These are phyloP conservation scores for Lipomyces lipofer DNA, from an alignment of 805 yeast genomes.

Conservation along the genomic window DNA sequence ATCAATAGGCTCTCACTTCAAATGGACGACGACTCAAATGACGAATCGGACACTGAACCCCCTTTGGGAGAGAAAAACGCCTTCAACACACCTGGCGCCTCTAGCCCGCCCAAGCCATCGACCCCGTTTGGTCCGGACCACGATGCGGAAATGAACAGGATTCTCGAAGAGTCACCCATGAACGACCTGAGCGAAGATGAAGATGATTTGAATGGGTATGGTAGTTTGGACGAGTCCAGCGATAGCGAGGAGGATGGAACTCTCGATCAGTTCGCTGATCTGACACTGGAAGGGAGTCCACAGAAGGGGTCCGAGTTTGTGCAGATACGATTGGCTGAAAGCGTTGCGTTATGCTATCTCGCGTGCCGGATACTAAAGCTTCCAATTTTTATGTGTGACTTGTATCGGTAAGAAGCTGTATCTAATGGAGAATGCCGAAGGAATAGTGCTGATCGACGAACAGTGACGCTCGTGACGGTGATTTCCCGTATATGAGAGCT, in stretches of 20 bases:
- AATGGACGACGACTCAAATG: slow-evolving; percentile 1
- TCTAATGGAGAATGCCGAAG: too few relatives aligned
- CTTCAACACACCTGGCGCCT: neutral
- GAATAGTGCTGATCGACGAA: too few relatives aligned
- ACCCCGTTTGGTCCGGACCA: neutral
- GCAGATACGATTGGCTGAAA: slow-evolving; percentile 11
- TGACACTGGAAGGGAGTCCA: slow-evolving; percentile 9
- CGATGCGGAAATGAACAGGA: neutral
- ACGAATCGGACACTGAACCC: neutral
- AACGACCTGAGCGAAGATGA: neutral
- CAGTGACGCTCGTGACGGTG: slow-evolving; percentile 7
- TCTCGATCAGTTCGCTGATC: neutral
- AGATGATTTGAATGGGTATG: neutral
- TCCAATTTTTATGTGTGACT: slow-evolving; percentile 25
- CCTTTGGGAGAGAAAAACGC: neutral
- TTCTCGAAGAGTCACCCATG: neutral
- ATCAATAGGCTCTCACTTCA: slow-evolving; percentile 6
- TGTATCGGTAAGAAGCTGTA: slow-evolving; percentile 5
- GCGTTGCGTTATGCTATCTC: slow-evolving; percentile 22
- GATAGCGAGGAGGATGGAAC: neutral
- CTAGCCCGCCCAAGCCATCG: neutral
- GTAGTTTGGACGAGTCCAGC: neutral
- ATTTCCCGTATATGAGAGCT: slow-evolving; percentile 27
- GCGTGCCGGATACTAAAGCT: slow-evolving; percentile 22
- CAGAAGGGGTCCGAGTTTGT: slow-evolving; percentile 11